Conservation (phyloP, 1,284 basidiomycete species). For the Psilocybe mexicana region DNA sequence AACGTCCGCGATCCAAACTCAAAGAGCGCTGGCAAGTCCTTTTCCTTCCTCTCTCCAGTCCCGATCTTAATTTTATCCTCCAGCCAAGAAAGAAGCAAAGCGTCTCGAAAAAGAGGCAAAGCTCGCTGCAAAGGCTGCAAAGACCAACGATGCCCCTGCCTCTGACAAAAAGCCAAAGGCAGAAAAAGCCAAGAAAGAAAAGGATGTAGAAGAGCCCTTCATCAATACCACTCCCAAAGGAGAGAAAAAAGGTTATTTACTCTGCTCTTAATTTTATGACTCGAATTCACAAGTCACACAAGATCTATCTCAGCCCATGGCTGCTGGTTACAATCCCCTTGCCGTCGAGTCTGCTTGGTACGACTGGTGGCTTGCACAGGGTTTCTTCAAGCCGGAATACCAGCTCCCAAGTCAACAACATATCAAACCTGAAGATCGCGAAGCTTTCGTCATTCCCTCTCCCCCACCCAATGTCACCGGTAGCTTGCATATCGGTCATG, state of each 20-base stretch:
- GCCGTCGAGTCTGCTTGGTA: slow-evolving; percentile 98
- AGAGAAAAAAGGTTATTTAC: slow-evolving; percentile 80
- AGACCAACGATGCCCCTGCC: slow-evolving; percentile 45
- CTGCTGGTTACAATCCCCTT: slow-evolving; percentile 90
- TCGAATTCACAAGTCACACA: neutral
- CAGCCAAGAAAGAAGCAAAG: slow-evolving; percentile 74
- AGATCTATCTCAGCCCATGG: slow-evolving; percentile 91
- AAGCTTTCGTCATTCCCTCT: slow-evolving; percentile 82
- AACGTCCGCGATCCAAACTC: slow-evolving; percentile 32
- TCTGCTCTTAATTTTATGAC: slow-evolving; percentile 10
- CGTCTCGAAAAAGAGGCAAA: slow-evolving; percentile 78
- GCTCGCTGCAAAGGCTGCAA: slow-evolving; percentile 73
- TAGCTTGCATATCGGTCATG: slow-evolving; percentile 95
- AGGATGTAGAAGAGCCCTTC: slow-evolving; percentile 70
- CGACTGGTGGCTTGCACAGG: slow-evolving; percentile 94
- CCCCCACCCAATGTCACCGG: slow-evolving; percentile 99
- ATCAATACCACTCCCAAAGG: slow-evolving; percentile 87
- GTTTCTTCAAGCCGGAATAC: slow-evolving; percentile 87
- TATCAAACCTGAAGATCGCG: slow-evolving; percentile 41
- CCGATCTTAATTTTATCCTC: slow-evolving; percentile 5
- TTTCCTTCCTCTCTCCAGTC: neutral
- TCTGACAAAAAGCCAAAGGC: slow-evolving; percentile 73
- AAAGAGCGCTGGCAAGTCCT: slow-evolving; percentile 34
- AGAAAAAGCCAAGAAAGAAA: slow-evolving; percentile 63
- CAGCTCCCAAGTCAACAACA: slow-evolving; percentile 46